Base-by-base conservation (phyloP, 164 flowering plant genomes). In the Aristolochia contorta region DNA sequence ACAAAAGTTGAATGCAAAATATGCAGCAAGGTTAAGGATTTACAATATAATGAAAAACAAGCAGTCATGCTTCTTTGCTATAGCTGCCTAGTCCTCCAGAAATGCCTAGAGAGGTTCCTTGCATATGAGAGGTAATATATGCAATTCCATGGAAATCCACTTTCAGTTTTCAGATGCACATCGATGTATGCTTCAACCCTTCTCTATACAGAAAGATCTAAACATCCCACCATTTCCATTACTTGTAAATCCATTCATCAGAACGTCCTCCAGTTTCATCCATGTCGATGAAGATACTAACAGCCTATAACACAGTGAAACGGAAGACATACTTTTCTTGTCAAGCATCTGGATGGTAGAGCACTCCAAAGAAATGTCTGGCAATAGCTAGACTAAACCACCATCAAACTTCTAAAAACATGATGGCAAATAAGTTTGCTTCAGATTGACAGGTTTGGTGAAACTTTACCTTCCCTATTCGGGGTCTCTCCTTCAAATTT, bases 171-270 rank as follows among this genome's bases (percentile, higher is more conserved):
- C 43, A 37, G 43, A 37, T 6, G 43, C 43, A 37, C 43, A 37
- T 8, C 7, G 7, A 10, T 37, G 43, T 4, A 37, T 37, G 43
- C 12, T 37, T 37, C 12, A 37, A 10, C 10, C 43, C 43, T 37
- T 37, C 43, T 37, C 43, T 10, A 37, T 10, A 37, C 12, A 4
- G 7, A 37, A 37, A 7, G 7, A 37, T 37, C 43, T 6, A 37
- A 37, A 37, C 43, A 37, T 37, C 10, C 10, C 43, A 37, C 43
- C 43, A 37, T 5, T 27, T 27, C 3, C 30, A 16, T 47, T 78
- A 93, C 79, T 93, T 93, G 84, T 93, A 93, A 58, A 93, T 93
- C 99, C 97, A 90, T 73, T 90, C 99, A 30, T 83, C 80, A 27
- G 96, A 78, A 32, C 97, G 94, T 21, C 92, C 99, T 50, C 99